A percentile compares a stretch with the other conserved stretches of the same genome.
Conservation (phyloP, 1,284 basidiomycete genomes). For the Fereydounia khargensis region DNA sequence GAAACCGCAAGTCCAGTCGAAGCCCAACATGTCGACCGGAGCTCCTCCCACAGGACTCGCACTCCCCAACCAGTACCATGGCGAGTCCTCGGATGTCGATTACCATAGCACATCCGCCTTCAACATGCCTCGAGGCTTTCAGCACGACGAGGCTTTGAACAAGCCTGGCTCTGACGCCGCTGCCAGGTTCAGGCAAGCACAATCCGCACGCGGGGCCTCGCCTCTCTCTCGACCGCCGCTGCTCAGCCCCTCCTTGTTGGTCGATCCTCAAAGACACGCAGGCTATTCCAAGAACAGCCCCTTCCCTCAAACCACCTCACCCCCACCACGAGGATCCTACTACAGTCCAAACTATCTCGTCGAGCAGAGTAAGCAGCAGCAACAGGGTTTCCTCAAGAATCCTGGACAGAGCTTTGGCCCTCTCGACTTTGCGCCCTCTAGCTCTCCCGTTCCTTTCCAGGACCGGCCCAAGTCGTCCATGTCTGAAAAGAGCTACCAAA, state of each 20-base stretch:
- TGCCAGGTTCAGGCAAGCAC: not conserved
- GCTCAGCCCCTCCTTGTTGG: conserved; percentile 21
- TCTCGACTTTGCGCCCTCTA: conserved; percentile 20
- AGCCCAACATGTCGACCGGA: conserved; percentile 9
- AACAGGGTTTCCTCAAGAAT: too few species aligned
- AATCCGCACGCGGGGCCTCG: conserved; percentile 25
- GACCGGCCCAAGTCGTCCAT: conserved; percentile 35
- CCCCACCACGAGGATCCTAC: too few species aligned
- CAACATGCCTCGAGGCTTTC: conserved; percentile 5
- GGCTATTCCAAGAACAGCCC: too few species aligned
- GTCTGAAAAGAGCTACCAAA: conserved; percentile 12
- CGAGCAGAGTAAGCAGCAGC: too few species aligned
- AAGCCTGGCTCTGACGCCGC: too few species aligned
- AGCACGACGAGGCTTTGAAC: too few species aligned
- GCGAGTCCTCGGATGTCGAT: not conserved
- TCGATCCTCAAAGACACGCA: conserved; percentile 17
- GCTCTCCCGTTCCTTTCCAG: conserved; percentile 6
- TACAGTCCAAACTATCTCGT: too few species aligned
- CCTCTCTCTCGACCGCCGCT: conserved; percentile 24
- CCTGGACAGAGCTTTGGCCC: too few species aligned
- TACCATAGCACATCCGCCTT: not conserved
- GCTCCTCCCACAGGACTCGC: conserved; percentile 11
- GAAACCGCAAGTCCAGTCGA: too few species aligned
- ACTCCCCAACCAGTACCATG: not conserved
- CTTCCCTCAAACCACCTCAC: too few species aligned